phyloP scores from a whole-genome alignment of 2,329 filamentous ascomycete species.

The Colletotrichum somersetense region DNA sequence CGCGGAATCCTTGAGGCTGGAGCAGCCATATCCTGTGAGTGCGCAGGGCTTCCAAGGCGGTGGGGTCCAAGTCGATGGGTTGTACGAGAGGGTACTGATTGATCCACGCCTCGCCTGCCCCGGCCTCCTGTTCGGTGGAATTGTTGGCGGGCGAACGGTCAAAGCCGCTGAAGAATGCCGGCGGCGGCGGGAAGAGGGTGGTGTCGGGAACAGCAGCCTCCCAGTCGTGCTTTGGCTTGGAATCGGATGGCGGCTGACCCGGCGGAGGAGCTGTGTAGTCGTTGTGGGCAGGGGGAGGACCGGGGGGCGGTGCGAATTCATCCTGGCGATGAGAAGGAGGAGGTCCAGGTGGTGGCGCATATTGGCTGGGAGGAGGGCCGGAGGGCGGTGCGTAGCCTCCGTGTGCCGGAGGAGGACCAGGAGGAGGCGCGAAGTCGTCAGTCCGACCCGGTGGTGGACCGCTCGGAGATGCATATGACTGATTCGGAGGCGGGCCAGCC shows the following conservation, averaged over 20 bases:
- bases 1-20: conserved; percentile 62
- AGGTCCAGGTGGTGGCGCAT: conserved; percentile 45
- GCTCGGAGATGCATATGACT: conserved; percentile 43
- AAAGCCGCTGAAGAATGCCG: conserved; percentile 73
- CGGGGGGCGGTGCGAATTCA: conserved; percentile 48
- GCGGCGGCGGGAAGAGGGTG: conserved; percentile 78
- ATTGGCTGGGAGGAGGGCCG: conserved; percentile 49
- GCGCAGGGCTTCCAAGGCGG: conserved; percentile 61
- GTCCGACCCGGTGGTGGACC: conserved; percentile 35
- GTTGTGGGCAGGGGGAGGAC: conserved; percentile 47
- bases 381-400: conserved; percentile 44
- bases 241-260: conserved; percentile 47
- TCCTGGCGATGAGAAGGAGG: conserved; percentile 46
- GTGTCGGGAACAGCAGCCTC: conserved; percentile 78
- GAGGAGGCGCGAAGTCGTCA: conserved; percentile 48
- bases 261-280: conserved; percentile 53
- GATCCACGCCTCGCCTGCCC: conserved; percentile 77
- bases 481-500: conserved; percentile 42
- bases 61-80: conserved; percentile 63
- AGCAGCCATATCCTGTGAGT: conserved; percentile 67
- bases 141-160: conserved; percentile 78
- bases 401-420: conserved; percentile 53
- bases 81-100: conserved; percentile 67
- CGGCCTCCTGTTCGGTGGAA: conserved; percentile 72
- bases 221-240: conserved; percentile 73